Evolutionary conservation across 306 rosid species (phyloP).

Genomic region (Sechiopsis laciniata): DNA sequence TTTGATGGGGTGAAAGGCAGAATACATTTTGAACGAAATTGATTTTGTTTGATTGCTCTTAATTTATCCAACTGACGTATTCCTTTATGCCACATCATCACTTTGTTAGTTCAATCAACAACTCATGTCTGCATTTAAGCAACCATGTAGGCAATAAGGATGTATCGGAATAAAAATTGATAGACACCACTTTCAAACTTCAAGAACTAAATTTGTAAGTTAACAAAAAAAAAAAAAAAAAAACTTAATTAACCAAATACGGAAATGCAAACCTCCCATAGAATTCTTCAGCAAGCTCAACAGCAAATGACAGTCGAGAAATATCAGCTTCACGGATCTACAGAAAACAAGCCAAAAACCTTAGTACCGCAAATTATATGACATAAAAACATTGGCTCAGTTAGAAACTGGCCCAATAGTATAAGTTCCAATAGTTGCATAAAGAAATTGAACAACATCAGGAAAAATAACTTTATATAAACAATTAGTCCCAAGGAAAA

Average conservation of each 20-base stretch:
- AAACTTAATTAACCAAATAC: constrained; percentile 2
- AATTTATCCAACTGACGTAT: background rate
- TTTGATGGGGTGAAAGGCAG: background rate
- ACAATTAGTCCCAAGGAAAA: background rate
- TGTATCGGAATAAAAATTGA: background rate
- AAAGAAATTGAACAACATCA: no score
- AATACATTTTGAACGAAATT: background rate
- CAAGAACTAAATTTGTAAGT: background rate
- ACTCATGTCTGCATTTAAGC: background rate
- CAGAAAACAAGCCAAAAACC: constrained; percentile 29
- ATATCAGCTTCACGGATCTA: constrained; percentile 99
- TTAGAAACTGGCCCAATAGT: background rate
- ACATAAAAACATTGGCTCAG: background rate
- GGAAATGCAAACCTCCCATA: constrained; percentile 73
- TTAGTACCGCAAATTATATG: background rate
- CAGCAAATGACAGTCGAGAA: constrained; percentile 90
- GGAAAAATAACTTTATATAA: no score
- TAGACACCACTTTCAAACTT: background rate
- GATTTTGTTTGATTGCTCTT: background rate
- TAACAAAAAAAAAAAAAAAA: background rate
- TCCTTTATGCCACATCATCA: background rate
- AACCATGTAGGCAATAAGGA: background rate
- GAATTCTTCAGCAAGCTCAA: constrained; percentile 98
- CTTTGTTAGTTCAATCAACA: background rate
- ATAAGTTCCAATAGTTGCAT: no score